A percentile compares a stretch with the other conserved stretches of the same genome.
phyloP scores from a whole-genome alignment of 768 basidiomycete species.

The Suillus subaureus region DNA sequence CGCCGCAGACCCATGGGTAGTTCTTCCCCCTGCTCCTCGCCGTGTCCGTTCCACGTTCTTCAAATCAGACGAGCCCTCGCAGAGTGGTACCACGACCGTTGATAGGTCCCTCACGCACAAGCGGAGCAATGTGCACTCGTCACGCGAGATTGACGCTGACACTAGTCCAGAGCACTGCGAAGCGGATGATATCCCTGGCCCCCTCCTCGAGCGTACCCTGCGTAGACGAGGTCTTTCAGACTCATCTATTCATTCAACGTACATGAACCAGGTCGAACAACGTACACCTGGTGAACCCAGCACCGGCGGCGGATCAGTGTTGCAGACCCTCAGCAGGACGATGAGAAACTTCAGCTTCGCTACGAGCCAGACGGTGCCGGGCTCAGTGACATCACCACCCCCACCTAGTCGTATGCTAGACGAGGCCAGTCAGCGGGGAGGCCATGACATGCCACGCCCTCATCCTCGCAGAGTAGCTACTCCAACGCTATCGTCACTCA shows the following conservation, averaged over 20 bases:
- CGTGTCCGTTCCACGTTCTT: slow-evolving; percentile 30
- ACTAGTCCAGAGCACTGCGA: slow-evolving; percentile 38
- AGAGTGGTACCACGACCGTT: slow-evolving; percentile 28
- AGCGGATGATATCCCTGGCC: slow-evolving; percentile 46
- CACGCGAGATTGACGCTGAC: slow-evolving; percentile 65
- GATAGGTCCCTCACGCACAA: slow-evolving; percentile 23
- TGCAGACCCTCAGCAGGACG: slow-evolving; percentile 55
- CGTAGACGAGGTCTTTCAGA: slow-evolving; percentile 85
- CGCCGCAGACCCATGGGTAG: slow-evolving; percentile 70
- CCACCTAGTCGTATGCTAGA: slow-evolving; percentile 10
- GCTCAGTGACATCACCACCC: slow-evolving; percentile 17
- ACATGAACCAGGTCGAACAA: slow-evolving; percentile 56
- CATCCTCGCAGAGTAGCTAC: slow-evolving; percentile 25
- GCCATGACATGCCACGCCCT: slow-evolving; percentile 15
- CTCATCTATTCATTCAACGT: slow-evolving; percentile 90
- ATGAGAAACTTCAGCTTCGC: slow-evolving; percentile 50
- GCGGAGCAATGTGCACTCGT: slow-evolving; percentile 38
- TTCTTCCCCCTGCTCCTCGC: slow-evolving; percentile 50
- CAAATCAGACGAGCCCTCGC: slow-evolving; percentile 17
- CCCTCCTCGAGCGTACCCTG: slow-evolving; percentile 68
- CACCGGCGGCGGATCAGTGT: slow-evolving; percentile 41
- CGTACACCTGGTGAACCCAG: slow-evolving; percentile 9
- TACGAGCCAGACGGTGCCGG: slow-evolving; percentile 32
- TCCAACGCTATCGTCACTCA: slow-evolving; percentile 27
- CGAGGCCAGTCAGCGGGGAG: slow-evolving; percentile 8